Evolutionary conservation across 1,284 basidiomycete genomes (phyloP).

Genomic region (Cutaneotrichosporon sp.): DNA sequence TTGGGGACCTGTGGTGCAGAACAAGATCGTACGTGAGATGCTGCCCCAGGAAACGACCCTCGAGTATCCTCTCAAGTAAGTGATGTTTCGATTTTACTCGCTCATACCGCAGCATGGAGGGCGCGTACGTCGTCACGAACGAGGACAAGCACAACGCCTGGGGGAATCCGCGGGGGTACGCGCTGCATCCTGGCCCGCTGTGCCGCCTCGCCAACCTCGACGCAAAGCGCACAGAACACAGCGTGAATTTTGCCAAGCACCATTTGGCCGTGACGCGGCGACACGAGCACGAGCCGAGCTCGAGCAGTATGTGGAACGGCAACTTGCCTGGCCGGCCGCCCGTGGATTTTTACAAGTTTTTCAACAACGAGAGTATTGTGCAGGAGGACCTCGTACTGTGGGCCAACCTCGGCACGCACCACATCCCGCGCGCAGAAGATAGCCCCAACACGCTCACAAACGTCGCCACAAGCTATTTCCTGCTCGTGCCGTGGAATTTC

Average conservation of each 20-base stretch:
- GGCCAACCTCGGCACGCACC: slow-evolving; percentile 58
- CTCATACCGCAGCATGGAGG: slow-evolving; percentile 21
- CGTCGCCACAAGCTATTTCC: slow-evolving; percentile 55
- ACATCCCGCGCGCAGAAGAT: slow-evolving; percentile 54
- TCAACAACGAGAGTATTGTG: slow-evolving; percentile 52
- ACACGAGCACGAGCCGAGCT: slow-evolving; percentile 59
- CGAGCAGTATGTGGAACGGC: slow-evolving; percentile 59
- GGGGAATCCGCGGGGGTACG: slow-evolving; percentile 55
- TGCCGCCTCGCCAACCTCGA: slow-evolving; percentile 42
- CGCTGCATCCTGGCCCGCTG: slow-evolving; percentile 14
- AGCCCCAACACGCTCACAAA: slow-evolving; percentile 58
- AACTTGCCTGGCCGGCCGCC: slow-evolving; percentile 57
- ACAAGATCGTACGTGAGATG: slow-evolving; percentile 16
- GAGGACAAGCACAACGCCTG: slow-evolving; percentile 49
- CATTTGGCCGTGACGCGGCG: slow-evolving; percentile 57
- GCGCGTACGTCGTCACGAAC: slow-evolving; percentile 30
- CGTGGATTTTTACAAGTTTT: slow-evolving; percentile 60
- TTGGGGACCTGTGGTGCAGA: slow-evolving; percentile 51
- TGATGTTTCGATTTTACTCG: neutral
- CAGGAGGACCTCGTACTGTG: slow-evolving; percentile 58
- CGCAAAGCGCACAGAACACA: slow-evolving; percentile 57
- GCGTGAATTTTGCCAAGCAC: slow-evolving; percentile 62
- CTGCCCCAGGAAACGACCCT: slow-evolving; percentile 12
- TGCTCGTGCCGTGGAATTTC: slow-evolving; percentile 61
- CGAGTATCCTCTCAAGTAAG: slow-evolving; percentile 18